Evolutionary conservation across 345 rosid species (phyloP), one percentile per base, ranked within the genome.

Genomic region (Sonneratia caseolaris): DNA sequence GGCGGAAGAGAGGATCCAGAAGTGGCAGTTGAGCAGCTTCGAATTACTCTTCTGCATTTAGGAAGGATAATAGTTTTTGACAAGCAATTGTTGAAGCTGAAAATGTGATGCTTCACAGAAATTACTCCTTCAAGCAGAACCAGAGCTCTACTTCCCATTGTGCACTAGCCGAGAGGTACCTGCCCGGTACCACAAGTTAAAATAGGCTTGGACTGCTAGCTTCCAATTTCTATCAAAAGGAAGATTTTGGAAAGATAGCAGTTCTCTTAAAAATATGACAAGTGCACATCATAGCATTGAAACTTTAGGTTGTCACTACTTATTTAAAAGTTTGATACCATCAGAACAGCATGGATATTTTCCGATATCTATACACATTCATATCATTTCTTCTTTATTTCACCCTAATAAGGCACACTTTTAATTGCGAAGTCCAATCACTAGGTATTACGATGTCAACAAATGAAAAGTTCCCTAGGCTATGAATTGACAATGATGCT

Each of bases 1-100:
- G 91, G 87, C 74, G 80, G 79, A 79, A 88, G 89, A 76, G 76
- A 81, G 27, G 89, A 81, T 24, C 65, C 66, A 21, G 75, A 37
- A 4, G 59, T 38, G 79, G 37, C 70, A 3, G 77, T 70, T 42
- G 96, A 85, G 77, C 64, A 82, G 67, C 74, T 57, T 22, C 78
- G 77, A 74, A 70, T 10, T 36, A 56, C 14, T 18, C 37, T 68
- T 68, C 72, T 72, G 61, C 24, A 32, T 3, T 55, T 61, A 49
- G 71, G 72, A 70, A 7, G 75, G 53, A 40, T 68, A 49, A 69
- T 18, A 1, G 62, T 24, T 14, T 59, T 74, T 1, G 79, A 73
- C 73, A 67, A 40, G 71, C 53, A 40, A 59, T 15, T 35, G 7
- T 3, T 61, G 22, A 10, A 14, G 69, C 21, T 40, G 19, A 70